Evolutionary conservation across 495 filamentous ascomycete species (phyloP).

Genomic region (Penicillium paxilli): DNA sequence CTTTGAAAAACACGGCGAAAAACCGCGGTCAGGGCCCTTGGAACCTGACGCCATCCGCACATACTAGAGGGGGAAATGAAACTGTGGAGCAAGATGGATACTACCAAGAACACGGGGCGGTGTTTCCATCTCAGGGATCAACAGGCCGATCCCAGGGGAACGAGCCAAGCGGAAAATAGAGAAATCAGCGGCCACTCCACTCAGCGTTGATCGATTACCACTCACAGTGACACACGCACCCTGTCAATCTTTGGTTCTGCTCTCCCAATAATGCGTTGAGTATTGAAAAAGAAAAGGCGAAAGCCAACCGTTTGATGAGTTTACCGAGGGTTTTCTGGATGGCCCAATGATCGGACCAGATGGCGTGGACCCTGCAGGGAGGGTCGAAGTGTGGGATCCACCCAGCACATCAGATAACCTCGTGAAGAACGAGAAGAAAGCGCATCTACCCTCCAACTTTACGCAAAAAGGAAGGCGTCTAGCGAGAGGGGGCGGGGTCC

Average conservation of each 20-base stretch:
- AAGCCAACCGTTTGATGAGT: background rate
- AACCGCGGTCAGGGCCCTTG: background rate
- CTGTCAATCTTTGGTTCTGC: background rate
- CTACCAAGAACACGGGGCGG: background rate
- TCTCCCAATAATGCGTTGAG: background rate
- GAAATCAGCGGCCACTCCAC: background rate
- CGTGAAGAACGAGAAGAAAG: background rate
- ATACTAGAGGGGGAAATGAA: background rate
- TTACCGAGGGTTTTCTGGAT: slow-evolving; percentile 5
- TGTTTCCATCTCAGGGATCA: background rate
- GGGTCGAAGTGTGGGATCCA: background rate
- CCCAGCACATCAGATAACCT: slow-evolving; percentile 1
- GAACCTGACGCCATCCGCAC: background rate
- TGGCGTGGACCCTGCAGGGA: background rate
- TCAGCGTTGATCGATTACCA: background rate
- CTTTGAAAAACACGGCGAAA: background rate
- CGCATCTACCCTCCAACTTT: background rate
- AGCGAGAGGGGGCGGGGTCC: background rate
- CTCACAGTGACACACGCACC: background rate
- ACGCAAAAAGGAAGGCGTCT: background rate
- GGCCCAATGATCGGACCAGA: background rate
- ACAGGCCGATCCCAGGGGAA: background rate
- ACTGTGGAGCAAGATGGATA: background rate
- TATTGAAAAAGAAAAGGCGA: background rate
- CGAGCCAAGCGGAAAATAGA: background rate